Evolutionary conservation across 2,329 filamentous ascomycete species (phyloP).

Genomic region (Alternaria sp.): DNA sequence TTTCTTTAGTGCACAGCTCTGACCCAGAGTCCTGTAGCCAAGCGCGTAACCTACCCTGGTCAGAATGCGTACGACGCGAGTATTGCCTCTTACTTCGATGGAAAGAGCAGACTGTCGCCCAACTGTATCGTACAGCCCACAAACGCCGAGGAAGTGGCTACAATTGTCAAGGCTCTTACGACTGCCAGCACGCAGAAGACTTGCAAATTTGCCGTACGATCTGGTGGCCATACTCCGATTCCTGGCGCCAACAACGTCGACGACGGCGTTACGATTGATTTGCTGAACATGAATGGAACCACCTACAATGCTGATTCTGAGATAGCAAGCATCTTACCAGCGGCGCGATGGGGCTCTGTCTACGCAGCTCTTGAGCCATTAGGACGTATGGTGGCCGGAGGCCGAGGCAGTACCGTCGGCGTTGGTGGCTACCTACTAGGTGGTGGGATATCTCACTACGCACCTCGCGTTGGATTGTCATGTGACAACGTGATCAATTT

Average conservation of each 20-base stretch:
- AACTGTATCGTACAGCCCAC: conserved; percentile 27
- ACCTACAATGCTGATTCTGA: not conserved
- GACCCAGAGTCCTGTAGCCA: not conserved
- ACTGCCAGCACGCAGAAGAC: not conserved
- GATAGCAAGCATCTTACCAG: conserved; percentile 14
- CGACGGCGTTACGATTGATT: conserved; percentile 31
- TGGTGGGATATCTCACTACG: conserved; percentile 32
- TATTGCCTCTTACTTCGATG: conserved; percentile 4
- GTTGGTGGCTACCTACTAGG: conserved; percentile 38
- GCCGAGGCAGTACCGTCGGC: conserved; percentile 31
- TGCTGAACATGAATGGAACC: conserved; percentile 25
- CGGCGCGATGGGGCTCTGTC: conserved; percentile 22
- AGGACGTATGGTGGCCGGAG: conserved; percentile 33
- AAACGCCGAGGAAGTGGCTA: conserved; percentile 18
- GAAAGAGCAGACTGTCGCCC: conserved; percentile 8
- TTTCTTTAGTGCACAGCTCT: not conserved
- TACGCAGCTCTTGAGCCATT: conserved; percentile 27
- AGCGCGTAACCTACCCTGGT: conserved; percentile 2
- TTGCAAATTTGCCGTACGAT: conserved; percentile 18
- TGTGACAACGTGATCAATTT: conserved; percentile 36
- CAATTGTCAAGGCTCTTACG: conserved; percentile 14
- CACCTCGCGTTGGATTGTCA: conserved; percentile 23
- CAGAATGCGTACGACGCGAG: conserved; percentile 2
- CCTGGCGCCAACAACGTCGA: conserved; percentile 35
- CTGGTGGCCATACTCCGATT: conserved; percentile 31